phyloP scores from a whole-genome alignment of 2,329 filamentous ascomycete species.

The Biscogniauxia mediterranea region DNA sequence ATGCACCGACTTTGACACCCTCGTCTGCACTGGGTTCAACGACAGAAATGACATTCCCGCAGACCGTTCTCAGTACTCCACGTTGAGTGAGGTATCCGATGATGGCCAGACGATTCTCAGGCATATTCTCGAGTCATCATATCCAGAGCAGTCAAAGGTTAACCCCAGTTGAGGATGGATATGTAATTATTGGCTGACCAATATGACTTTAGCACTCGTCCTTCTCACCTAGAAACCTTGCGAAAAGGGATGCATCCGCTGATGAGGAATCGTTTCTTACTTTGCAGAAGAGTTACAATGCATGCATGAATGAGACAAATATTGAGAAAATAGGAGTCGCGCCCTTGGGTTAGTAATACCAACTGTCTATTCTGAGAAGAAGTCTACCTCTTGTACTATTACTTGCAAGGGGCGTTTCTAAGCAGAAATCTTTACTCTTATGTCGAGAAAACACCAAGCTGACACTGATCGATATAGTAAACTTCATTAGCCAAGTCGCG shows the following conservation, averaged over 20 bases:
- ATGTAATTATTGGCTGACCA: slow-evolving; percentile 14
- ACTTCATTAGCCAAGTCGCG: slow-evolving; percentile 53
- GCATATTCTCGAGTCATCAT: slow-evolving; percentile 61
- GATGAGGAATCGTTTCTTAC: slow-evolving; percentile 66
- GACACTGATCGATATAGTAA: slow-evolving; percentile 21
- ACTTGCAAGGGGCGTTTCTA: neutral
- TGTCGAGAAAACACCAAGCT: neutral
- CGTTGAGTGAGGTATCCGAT: slow-evolving; percentile 60
- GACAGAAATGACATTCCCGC: slow-evolving; percentile 62
- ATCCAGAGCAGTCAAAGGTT: slow-evolving; percentile 42
- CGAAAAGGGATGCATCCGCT: slow-evolving; percentile 37
- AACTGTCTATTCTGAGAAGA: neutral
- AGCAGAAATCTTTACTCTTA: neutral
- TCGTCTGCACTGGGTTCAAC: slow-evolving; percentile 67
- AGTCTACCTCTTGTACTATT: neutral
- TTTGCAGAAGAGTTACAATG: slow-evolving; percentile 61
- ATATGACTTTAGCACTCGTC: slow-evolving; percentile 42
- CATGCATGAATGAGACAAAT: slow-evolving; percentile 62
- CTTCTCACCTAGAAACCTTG: slow-evolving; percentile 44
- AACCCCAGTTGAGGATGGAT: slow-evolving; percentile 6
- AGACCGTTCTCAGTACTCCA: slow-evolving; percentile 61
- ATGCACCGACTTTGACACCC: slow-evolving; percentile 66
- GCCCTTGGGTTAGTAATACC: slow-evolving; percentile 42
- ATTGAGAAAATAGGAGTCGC: slow-evolving; percentile 54
- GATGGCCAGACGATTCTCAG: slow-evolving; percentile 57